Evolutionary conservation across 768 basidiomycete genomes (phyloP), one percentile per base, ranked within the genome.

Genomic region (Lactifluus subvellereus): DNA sequence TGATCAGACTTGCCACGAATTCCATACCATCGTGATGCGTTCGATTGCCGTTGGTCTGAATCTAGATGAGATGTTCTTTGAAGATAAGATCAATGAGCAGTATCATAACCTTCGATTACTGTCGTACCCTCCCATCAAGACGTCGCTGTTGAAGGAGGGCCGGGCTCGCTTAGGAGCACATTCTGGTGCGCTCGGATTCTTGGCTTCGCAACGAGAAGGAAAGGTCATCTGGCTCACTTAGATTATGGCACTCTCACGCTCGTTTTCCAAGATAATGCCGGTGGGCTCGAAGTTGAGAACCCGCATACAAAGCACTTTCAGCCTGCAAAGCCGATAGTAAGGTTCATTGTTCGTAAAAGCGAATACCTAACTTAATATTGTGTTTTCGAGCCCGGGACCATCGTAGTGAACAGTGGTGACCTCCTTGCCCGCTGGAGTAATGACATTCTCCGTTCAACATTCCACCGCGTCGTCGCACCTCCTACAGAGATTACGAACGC

Each of bases 191-290:
- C 38, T 37, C 22, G 8, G n/a, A 54, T 64, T n/a, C 43, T 54
- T 3, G 42, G 18, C 38, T 3, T 1, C 20, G 16, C 30, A 35
- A 22, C 6, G 13, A 37, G 51, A 43, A 18, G 11, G 37, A 14
- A 37, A 40, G 7, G 16, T 45, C 13, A 47, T 38, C n/a, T 10
- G 6, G 22, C 43, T 32, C 20, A 22, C 40, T 13, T 67, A 84
- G 88, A 92, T 73, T 90, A 91, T 66, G 90, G 90, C 4, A 87
- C 89, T n/a, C 71, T 92, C 66, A 91, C 90, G 0, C 75, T 92
- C 40, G 78, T 92, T 11, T 92, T 91, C 74, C 91, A 92, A 73
- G 91, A 91, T 68, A 77, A 84, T 80, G 85, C 92, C 54, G 91
- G 91, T 11, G 91, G 91, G 5, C 77, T 92, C 37, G 86, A 94